Evolutionary conservation across 1,284 basidiomycete genomes (phyloP), one percentile per base, ranked within the genome.

Genomic region (Cutaneotrichosporon dermatis): DNA sequence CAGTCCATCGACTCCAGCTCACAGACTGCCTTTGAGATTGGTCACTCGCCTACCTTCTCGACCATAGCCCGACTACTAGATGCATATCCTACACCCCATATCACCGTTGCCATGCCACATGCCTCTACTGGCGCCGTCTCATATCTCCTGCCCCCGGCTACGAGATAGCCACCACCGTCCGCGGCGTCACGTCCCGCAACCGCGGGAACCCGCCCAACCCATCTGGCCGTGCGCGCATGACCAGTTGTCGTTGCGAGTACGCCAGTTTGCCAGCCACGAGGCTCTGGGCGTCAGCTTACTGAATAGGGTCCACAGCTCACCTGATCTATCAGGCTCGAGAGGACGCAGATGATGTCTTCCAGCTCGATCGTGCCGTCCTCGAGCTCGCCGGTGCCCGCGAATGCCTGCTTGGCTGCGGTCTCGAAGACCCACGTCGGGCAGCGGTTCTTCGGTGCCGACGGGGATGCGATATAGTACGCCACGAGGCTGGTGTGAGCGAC

Each of bases 261-360:
- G 39, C 39, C 8, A 40, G 8, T 8, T 12, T 40, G 39, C 39
- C 39, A 6, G 70, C 58, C 12, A 79, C 66, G 13, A 76, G 58
- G 9, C 69, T 61, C 72, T 75, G 58, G 34, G 37, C 4, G 41
- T 59, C 44, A 62, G 52, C 49, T 4, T 4, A 16, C 10, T 1
- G 11, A 15, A 10, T 25, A 15, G 8, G 34, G 5, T 13, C 6
- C 3, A 70, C 76, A 58, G 12, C 39, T 40, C 39, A 40, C 77
- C 59, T 79, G 77, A 58, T 79, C 77, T 7, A 79, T 76, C 42
- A 77, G 58, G 54, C 71, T 76, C 4, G 74, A 66, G 9, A 76
- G 54, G 1, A 75, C 65, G 51, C 68, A 69, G 52, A 79, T 69
- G n/a, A 78, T 67, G 63, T 79, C 77, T 36, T 72, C 71, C 15